These are phyloP conservation scores for Aspergillus bombycis DNA, from an alignment of 2,329 filamentous ascomycete species.

Conservation along the genomic window DNA sequence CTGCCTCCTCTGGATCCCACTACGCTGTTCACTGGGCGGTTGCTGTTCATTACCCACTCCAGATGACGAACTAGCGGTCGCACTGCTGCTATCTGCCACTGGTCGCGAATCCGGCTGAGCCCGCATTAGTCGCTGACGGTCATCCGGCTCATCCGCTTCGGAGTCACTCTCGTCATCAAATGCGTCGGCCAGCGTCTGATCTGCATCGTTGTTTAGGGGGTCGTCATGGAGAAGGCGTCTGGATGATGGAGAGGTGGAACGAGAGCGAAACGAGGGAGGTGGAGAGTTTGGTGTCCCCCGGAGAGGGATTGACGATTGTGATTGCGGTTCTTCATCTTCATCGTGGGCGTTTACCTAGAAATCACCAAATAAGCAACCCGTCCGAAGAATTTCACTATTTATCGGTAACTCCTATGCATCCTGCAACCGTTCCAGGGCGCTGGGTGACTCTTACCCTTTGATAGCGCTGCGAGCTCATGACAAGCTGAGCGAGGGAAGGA, in stretches of 20 bases:
- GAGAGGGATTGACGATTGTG: conserved; percentile 35
- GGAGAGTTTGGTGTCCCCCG: conserved; percentile 44
- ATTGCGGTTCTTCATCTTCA: conserved; percentile 43
- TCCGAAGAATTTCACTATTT: background rate
- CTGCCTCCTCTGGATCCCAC: conserved; percentile 48
- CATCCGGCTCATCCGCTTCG: conserved; percentile 72
- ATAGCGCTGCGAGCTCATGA: conserved; percentile 55
- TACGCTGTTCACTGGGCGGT: conserved; percentile 21
- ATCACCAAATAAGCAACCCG: conserved; percentile 1
- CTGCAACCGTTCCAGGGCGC: background rate
- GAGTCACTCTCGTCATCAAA: conserved; percentile 81
- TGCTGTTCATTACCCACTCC: conserved; percentile 21
- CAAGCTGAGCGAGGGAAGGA: conserved; percentile 39
- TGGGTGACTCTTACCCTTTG: conserved; percentile 44
- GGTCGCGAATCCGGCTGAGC: conserved; percentile 51
- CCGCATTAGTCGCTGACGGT: conserved; percentile 83
- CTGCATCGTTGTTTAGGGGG: conserved; percentile 60
- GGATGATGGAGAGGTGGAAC: conserved; percentile 68
- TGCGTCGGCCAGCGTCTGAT: conserved; percentile 85
- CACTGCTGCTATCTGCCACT: conserved; percentile 34
- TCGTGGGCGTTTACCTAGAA: conserved; percentile 48
- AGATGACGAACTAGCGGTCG: conserved; percentile 31
- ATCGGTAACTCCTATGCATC: background rate
- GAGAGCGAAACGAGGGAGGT: conserved; percentile 83
- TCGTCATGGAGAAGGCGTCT: conserved; percentile 58